A percentile compares a stretch with the other conserved stretches of the same genome.
phyloP scores from a whole-genome alignment of 208 protist genomes.

The Trichomonas tenax region DNA sequence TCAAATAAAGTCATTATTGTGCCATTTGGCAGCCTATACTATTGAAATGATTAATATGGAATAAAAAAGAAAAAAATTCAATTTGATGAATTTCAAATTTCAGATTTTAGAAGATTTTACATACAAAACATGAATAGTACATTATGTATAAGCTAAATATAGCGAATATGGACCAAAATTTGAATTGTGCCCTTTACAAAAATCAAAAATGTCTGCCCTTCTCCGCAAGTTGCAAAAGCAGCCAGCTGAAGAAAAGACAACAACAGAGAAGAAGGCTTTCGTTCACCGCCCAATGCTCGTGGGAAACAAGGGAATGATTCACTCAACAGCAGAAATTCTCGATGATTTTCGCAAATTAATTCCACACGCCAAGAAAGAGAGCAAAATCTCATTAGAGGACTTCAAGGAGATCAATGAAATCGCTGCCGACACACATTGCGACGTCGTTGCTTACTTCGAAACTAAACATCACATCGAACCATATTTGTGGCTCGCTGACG shows the following conservation, averaged over 20 bases:
- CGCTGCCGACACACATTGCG: background rate
- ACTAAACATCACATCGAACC: conserved; percentile 18
- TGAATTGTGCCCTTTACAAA: background rate
- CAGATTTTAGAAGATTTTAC: too few relatives aligned
- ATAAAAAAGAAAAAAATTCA: too few relatives aligned
- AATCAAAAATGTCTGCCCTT: background rate
- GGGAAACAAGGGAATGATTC: background rate
- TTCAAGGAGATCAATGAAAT: background rate
- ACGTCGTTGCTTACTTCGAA: background rate
- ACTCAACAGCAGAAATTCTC: background rate
- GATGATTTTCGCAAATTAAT: background rate
- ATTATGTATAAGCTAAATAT: too few relatives aligned
- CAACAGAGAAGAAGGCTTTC: background rate
- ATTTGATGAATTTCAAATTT: too few relatives aligned
- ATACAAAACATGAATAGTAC: too few relatives aligned
- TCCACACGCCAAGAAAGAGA: background rate
- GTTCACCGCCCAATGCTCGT: background rate
- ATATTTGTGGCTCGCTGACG: conserved; percentile 37
- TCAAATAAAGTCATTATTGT: too few relatives aligned
- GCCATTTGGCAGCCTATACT: too few relatives aligned
- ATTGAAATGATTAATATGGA: too few relatives aligned
- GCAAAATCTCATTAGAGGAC: background rate
- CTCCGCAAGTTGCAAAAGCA: background rate
- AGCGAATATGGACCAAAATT: background rate
- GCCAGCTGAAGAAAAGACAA: background rate